Evolutionary conservation across 2,329 filamentous ascomycete species (phyloP), one percentile per base, ranked within the genome.

Genomic region (Tolypocladium cylindrosporum): DNA sequence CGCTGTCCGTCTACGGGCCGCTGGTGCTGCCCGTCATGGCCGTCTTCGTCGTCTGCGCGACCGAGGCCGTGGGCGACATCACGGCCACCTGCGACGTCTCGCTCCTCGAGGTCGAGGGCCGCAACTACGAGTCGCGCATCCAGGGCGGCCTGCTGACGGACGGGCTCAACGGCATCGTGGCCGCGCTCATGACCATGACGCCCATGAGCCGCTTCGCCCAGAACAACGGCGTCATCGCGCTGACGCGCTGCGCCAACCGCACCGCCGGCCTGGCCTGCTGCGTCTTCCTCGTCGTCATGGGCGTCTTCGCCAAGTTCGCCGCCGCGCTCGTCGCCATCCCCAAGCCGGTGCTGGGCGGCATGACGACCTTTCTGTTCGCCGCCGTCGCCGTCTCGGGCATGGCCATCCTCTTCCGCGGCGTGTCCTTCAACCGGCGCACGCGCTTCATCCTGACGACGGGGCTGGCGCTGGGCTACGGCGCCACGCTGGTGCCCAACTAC

Each of bases 71-170:
- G 56, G 88, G 89, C 41, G 88, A 91, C 63, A 88, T 92, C 66
- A 90, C 88, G 0, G 89, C 89, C 0, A 91, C 89, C 1, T 92
- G 88, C 71, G 89, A 93, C 66, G 89, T 93, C 14, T 90, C 87
- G 1, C 82, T 83, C 36, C 81, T 92, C 39, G 86, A 91, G 68
- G 87, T 92, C 55, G 82, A 88, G 31, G 89, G 89, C 63, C 74
- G 78, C 55, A 73, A 84, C 36, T 92, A 90, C 72, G 88, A 92
- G 71, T 88, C 83, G 45, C 82, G 88, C 11, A 89, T 93, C 65
- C 89, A 92, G 71, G 89, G 89, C 14, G 89, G 89, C 40, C 82
- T 93, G 19, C 72, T 94, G 4, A 88, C 89, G 0, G 90, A 94
- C 64, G 90, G 89, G 1, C 64, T 91, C 55, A 90, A 90, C 65